Evolutionary conservation across 495 filamentous ascomycete species (phyloP).

Genomic region (Podospora anserina): DNA sequence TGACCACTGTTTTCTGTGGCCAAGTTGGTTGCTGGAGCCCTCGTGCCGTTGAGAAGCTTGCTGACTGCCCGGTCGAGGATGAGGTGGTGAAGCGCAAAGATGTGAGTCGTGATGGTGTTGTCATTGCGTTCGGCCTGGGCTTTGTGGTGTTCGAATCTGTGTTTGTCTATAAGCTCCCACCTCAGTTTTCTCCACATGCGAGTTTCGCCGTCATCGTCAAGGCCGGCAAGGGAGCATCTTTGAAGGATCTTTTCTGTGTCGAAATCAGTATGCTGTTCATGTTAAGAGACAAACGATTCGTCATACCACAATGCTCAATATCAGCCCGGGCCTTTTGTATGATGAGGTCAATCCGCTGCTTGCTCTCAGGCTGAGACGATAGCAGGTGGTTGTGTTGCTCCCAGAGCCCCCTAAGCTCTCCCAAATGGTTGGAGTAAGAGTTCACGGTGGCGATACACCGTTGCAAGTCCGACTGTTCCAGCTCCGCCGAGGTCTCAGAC

Average conservation of each 20-base stretch:
- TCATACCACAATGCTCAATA: not conserved
- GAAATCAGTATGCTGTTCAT: too few relatives aligned
- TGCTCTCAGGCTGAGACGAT: not conserved
- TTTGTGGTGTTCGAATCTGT: not conserved
- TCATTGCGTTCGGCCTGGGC: not conserved
- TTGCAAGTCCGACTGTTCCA: not conserved
- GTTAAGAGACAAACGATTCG: not conserved
- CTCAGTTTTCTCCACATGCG: not conserved
- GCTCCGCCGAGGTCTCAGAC: not conserved
- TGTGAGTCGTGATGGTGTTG: not conserved
- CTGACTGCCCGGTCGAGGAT: not conserved
- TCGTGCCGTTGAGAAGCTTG: not conserved
- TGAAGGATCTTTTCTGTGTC: not conserved
- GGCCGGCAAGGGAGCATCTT: not conserved
- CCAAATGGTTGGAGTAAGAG: not conserved
- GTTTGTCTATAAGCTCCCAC: not conserved
- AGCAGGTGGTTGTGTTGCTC: not conserved
- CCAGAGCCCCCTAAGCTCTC: not conserved
- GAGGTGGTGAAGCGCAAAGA: not conserved
- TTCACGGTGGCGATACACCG: not conserved
- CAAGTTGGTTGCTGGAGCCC: too few relatives aligned
- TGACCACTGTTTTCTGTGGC: not conserved
- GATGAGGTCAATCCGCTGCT: not conserved
- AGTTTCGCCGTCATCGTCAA: not conserved
- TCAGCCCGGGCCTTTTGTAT: not conserved